These are phyloP conservation scores for Lentinula aciculospora DNA, from an alignment of 768 basidiomycete species.

Conservation along the genomic window DNA sequence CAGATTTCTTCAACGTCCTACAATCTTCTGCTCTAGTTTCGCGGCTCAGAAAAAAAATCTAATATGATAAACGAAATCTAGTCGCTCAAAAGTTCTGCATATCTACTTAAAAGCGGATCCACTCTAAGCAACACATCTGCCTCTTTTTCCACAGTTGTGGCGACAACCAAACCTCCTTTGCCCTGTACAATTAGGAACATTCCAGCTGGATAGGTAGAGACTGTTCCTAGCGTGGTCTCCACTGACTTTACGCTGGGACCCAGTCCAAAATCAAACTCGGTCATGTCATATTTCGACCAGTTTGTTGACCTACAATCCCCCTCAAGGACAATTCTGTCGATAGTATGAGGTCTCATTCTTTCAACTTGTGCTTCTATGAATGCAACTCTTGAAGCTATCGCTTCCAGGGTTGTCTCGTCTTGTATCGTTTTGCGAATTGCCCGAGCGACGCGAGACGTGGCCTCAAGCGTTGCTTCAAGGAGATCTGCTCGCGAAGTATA, in stretches of 20 bases:
- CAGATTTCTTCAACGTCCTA: too few species aligned
- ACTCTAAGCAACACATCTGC: neutral
- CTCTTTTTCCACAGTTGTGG: constrained; percentile 4
- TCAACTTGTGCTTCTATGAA: constrained; percentile 1
- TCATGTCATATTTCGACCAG: constrained; percentile 1
- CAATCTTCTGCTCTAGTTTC: too few species aligned
- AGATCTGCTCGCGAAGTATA: neutral
- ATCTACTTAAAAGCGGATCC: neutral
- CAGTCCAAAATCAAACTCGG: constrained; percentile 3
- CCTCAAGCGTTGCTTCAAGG: neutral
- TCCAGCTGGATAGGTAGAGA: neutral
- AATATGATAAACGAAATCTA: neutral
- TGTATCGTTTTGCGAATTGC: neutral
- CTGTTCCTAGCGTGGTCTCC: neutral
- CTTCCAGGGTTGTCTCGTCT: neutral
- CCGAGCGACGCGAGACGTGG: constrained; percentile 2
- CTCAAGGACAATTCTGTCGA: neutral
- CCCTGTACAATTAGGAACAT: neutral
- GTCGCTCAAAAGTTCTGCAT: neutral
- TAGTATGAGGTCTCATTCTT: neutral
- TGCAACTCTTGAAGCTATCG: neutral
- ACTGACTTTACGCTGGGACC: neutral
- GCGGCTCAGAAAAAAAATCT: too few species aligned
- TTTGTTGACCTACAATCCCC: constrained; percentile 6
- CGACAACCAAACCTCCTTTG: neutral